Conservation (phyloP, 305 asterid genomes). For the Solanum hybrid region DNA sequence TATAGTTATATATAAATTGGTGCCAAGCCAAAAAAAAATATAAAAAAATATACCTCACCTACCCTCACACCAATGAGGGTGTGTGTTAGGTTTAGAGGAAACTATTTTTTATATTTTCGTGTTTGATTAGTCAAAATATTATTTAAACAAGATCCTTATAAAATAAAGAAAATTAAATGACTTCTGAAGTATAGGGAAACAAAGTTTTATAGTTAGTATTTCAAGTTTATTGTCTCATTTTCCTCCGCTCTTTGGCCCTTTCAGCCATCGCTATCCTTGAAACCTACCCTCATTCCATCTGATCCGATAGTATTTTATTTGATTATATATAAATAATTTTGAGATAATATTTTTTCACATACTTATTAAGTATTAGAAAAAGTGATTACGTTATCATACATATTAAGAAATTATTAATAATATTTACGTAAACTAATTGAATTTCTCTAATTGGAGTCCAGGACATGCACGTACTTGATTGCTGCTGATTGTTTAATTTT, state of each 20-base stretch:
- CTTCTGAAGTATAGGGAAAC: not conserved
- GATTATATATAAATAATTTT: not conserved
- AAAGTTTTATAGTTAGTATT: not conserved
- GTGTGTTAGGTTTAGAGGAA: not conserved
- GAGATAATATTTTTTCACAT: not conserved
- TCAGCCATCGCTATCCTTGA: not conserved
- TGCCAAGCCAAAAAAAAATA: not conserved
- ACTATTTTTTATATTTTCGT: not conserved
- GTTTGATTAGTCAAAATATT: not conserved
- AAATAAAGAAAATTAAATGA: not conserved
- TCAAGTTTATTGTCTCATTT: not conserved
- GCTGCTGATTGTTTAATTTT: not conserved
- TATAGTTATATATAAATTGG: not conserved
- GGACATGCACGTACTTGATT: not conserved
- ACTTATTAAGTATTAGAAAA: not conserved
- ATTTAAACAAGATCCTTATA: not conserved
- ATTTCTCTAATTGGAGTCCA: not conserved
- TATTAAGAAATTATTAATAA: not conserved
- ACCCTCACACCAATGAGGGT: not conserved
- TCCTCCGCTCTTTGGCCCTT: not conserved
- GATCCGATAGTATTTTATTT: fast-evolving
- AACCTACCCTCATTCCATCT: not conserved
- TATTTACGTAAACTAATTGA: not conserved
- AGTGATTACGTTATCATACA: not conserved
- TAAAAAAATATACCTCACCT: not conserved